Conservation (phyloP, 345 rosid genomes). For the Brassica napus region Da-Ae NC_063445.1:2279001-2279500, state of each 20-base stretch:
- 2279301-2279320: conserved; percentile 51
- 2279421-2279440: conserved; percentile 37
- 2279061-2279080: conserved; percentile 42
- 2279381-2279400: conserved; percentile 24
- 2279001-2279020: conserved; percentile 56
- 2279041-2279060: conserved; percentile 49
- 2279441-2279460: conserved; percentile 31
- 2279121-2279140: conserved; percentile 43
- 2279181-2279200: neutral
- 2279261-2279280: conserved; percentile 54
- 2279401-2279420: conserved; percentile 52
- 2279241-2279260: conserved; percentile 39
- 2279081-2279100: conserved; percentile 41
- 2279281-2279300: conserved; percentile 56
- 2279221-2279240: conserved; percentile 40
- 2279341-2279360: conserved; percentile 4
- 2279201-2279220: neutral
- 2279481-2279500: conserved; percentile 43
- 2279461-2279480: conserved; percentile 16
- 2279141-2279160: conserved; percentile 32
- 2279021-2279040: conserved; percentile 60
- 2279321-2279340: neutral
- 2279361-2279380: neutral
- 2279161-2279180: conserved; percentile 39
- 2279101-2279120: conserved; percentile 36